Conservation (phyloP, 352 stramenopile species). For the Pythium aquatile region DNA sequence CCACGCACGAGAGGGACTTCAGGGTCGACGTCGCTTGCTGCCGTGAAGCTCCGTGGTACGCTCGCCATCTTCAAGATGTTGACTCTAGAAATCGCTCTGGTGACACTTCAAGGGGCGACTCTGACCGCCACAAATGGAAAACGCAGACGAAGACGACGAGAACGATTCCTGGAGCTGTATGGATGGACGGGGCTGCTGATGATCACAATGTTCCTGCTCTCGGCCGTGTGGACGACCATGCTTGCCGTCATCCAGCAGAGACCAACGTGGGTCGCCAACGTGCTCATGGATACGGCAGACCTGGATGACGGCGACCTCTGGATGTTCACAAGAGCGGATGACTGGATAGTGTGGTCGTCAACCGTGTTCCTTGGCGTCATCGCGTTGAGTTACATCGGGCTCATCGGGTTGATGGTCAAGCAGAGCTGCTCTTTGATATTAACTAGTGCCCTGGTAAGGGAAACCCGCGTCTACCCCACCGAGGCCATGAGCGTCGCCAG, state of each 20-base stretch:
- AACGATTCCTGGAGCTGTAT: conserved; percentile 3
- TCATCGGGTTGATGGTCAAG: not conserved
- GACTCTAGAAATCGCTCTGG: too few species aligned
- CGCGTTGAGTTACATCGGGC: conserved; percentile 3
- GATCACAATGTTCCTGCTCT: conserved; percentile 18
- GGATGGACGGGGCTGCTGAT: conserved; percentile 20
- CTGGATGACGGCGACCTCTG: conserved; percentile 27
- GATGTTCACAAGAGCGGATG: conserved; percentile 6
- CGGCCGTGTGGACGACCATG: conserved; percentile 4
- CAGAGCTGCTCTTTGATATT: not conserved
- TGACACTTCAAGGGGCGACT: not conserved
- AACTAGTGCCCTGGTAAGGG: not conserved
- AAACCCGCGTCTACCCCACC: not conserved
- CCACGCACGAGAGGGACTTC: too few species aligned
- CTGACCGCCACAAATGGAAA: not conserved
- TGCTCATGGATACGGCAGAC: conserved; percentile 14
- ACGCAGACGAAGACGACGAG: not conserved
- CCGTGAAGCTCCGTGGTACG: too few species aligned
- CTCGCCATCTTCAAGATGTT: too few species aligned
- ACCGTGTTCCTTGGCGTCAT: conserved; percentile 8
- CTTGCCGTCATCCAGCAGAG: conserved; percentile 19
- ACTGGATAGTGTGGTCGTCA: not conserved
- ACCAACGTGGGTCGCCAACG: conserved; percentile 12
- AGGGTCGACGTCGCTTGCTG: too few species aligned
- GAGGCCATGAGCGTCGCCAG: not conserved